Evolutionary conservation across 2,329 filamentous ascomycete species (phyloP).

Genomic region (Herpomyces periplanetae): DNA sequence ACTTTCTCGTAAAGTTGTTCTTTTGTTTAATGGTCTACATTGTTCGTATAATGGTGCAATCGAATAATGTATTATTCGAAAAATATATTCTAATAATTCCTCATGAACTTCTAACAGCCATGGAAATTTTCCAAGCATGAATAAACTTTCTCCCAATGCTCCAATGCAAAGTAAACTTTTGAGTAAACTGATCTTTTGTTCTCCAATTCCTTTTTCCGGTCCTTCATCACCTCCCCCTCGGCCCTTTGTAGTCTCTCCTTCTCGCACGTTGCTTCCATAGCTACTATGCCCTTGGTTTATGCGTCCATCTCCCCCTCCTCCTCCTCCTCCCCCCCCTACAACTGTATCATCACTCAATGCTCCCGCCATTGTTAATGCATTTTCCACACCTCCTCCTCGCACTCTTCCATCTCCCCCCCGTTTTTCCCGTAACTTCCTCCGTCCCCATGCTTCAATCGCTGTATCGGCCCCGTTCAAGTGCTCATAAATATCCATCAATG

Average conservation of each 20-base stretch:
- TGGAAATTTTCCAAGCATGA: slow-evolving; percentile 59
- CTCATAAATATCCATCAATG: slow-evolving; percentile 52
- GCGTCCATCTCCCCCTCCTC: slow-evolving; percentile 13
- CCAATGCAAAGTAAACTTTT: slow-evolving; percentile 61
- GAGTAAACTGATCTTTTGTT: slow-evolving; percentile 56
- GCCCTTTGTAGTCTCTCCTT: no score
- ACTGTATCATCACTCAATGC: slow-evolving; percentile 45
- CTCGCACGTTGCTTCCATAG: slow-evolving; percentile 3
- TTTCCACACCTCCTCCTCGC: slow-evolving; percentile 26
- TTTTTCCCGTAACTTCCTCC: slow-evolving; percentile 29
- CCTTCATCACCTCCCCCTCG: slow-evolving; percentile 1
- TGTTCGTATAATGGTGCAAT: slow-evolving; percentile 29
- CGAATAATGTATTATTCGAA: slow-evolving; percentile 48
- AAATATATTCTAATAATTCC: slow-evolving; percentile 37
- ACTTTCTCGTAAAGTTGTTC: slow-evolving; percentile 10
- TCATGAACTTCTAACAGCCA: slow-evolving; percentile 62
- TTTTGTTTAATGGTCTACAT: slow-evolving; percentile 11
- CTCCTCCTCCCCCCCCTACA: slow-evolving; percentile 11
- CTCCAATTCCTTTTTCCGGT: slow-evolving; percentile 22
- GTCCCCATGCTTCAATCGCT: slow-evolving; percentile 32
- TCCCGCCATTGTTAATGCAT: slow-evolving; percentile 54
- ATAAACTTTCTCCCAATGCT: slow-evolving; percentile 63
- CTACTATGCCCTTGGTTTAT: slow-evolving; percentile 12
- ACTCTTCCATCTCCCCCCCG: slow-evolving; percentile 32
- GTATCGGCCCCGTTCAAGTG: slow-evolving; percentile 61